Percentiles rank a stretch among this genome's conserved stretches.
Evolutionary conservation across 441 rosid genomes (phyloP).

Genomic region (Mallotus repandus): DNA sequence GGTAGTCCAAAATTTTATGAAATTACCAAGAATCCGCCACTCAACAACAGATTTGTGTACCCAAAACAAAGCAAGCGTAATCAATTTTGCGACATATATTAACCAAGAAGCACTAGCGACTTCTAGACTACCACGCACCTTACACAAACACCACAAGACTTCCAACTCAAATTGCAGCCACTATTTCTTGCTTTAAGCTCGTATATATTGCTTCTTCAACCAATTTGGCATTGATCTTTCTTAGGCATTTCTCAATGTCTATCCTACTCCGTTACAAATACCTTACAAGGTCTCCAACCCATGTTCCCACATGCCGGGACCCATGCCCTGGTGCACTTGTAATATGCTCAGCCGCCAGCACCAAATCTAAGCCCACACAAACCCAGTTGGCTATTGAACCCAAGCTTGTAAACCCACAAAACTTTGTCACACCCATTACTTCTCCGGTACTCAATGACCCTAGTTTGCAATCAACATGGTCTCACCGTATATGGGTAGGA

Average conservation of each 20-base stretch:
- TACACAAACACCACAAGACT: conserved; percentile 23
- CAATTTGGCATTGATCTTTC: conserved; percentile 6
- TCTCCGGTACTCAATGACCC: conserved; percentile 52
- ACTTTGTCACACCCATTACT: conserved; percentile 4
- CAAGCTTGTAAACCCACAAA: conserved; percentile 20
- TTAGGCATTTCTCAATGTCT: conserved; percentile 40
- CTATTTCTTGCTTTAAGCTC: conserved; percentile 16
- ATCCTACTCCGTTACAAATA: conserved; percentile 41
- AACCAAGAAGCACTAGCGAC: conserved; percentile 12
- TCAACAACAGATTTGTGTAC: neutral
- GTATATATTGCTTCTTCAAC: neutral
- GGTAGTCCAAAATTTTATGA: neutral
- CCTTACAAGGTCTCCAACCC: conserved; percentile 33
- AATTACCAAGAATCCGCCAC: neutral
- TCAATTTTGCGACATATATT: conserved; percentile 20
- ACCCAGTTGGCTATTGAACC: conserved; percentile 30
- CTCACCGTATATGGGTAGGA: conserved; percentile 70
- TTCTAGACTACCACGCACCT: conserved; percentile 38
- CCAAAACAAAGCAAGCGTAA: neutral
- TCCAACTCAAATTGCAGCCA: conserved; percentile 17
- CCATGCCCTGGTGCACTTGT: neutral
- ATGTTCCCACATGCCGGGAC: conserved; percentile 25
- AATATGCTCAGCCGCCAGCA: conserved; percentile 28
- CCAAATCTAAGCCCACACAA: conserved; percentile 33
- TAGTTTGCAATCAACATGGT: conserved; percentile 61